phyloP scores from a whole-genome alignment of 768 basidiomycete genomes.

The Xerocomellus dryophilus region DNA sequence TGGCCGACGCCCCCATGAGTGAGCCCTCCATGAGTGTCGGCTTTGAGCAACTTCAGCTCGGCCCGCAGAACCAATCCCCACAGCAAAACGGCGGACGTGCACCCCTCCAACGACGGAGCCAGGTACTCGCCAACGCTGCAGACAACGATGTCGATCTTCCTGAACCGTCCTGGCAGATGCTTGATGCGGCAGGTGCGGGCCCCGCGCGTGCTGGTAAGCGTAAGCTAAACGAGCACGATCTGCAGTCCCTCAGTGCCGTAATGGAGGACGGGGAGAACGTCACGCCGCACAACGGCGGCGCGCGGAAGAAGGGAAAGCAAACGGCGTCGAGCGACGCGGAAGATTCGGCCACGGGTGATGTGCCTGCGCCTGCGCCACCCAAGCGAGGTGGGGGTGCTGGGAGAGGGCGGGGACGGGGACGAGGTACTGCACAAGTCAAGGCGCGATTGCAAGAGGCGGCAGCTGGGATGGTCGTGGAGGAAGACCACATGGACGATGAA shows the following conservation, averaged over 20 bases:
- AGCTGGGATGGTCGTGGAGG: conserved; percentile 28
- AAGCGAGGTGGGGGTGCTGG: conserved; percentile 20
- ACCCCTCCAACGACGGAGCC: conserved; percentile 46
- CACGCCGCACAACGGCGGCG: conserved; percentile 4
- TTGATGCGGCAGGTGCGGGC: conserved; percentile 29
- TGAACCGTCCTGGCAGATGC: conserved; percentile 59
- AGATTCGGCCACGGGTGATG: conserved; percentile 13
- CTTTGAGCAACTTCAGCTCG: conserved; percentile 35
- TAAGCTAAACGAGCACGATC: conserved; percentile 32
- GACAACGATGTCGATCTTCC: conserved; percentile 40
- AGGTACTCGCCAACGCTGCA: conserved; percentile 45
- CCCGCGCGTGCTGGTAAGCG: conserved; percentile 36
- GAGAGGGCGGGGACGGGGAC: conserved; percentile 24
- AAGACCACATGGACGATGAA: conserved; percentile 27
- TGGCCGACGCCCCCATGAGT: conserved; percentile 10
- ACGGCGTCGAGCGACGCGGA: conserved; percentile 17
- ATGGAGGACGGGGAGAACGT: conserved; percentile 18
- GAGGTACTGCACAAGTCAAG: conserved; percentile 13
- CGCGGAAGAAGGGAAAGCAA: conserved; percentile 27
- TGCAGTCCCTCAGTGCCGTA: conserved; percentile 28
- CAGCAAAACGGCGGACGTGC: conserved; percentile 15
- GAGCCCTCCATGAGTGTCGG: conserved; percentile 32
- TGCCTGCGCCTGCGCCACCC: background rate
- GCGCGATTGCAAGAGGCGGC: conserved; percentile 27
- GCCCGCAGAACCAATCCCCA: conserved; percentile 13